Conservation (phyloP, 306 rosid species). For the Canavalia gladiata region DNA sequence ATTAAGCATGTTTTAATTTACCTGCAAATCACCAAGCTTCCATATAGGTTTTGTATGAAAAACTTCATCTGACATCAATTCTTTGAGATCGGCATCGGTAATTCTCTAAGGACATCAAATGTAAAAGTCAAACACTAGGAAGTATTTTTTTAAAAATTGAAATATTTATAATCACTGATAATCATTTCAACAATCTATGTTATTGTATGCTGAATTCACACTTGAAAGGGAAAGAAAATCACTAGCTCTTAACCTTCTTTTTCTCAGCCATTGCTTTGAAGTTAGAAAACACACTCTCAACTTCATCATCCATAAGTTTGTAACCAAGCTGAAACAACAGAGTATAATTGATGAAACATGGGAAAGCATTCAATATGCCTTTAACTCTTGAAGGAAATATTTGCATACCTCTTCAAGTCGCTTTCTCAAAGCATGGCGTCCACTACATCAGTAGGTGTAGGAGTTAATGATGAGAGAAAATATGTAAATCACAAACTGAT, state of each 20-base stretch:
- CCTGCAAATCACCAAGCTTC: conserved; percentile 92
- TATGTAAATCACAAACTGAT: background rate
- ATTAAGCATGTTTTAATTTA: conserved; percentile 44
- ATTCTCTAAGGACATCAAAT: conserved; percentile 64
- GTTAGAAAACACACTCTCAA: conserved; percentile 77
- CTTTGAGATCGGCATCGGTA: conserved; percentile 94
- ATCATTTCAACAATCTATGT: too few relatives aligned
- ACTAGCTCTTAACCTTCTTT: conserved; percentile 69
- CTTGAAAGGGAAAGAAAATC: conserved; percentile 23
- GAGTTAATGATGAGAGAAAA: background rate
- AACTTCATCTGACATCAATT: conserved; percentile 92
- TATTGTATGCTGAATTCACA: too few relatives aligned
- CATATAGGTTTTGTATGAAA: conserved; percentile 86
- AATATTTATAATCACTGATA: too few relatives aligned
- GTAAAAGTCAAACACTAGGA: background rate
- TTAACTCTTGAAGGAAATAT: conserved; percentile 35
- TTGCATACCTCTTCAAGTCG: conserved; percentile 80
- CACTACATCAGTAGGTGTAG: conserved; percentile 62
- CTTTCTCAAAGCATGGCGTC: conserved; percentile 91
- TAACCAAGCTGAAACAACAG: conserved; percentile 80
- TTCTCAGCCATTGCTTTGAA: conserved; percentile 90
- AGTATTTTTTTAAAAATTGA: too few relatives aligned
- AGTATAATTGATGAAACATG: conserved; percentile 27
- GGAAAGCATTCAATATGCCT: conserved; percentile 6
- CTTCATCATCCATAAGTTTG: conserved; percentile 71